These are phyloP conservation scores for Croton laevigatus DNA, from an alignment of 441 rosid genomes.

Conservation along the genomic window DNA sequence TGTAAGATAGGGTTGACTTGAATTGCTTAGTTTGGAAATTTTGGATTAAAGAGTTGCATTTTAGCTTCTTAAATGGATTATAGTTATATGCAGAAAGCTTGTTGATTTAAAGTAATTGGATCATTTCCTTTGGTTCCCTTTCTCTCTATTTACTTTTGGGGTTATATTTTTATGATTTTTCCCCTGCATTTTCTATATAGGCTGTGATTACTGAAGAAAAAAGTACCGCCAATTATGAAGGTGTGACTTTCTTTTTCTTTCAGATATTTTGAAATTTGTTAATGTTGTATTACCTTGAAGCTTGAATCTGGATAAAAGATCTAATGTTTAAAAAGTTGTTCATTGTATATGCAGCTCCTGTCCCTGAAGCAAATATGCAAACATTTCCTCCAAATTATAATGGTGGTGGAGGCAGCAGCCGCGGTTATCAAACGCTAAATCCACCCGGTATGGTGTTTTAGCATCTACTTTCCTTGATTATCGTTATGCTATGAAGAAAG, in stretches of 20 bases:
- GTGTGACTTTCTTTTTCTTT: constrained; percentile 28
- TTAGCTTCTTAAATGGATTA: background rate
- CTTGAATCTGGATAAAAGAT: background rate
- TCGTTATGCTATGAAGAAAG: constrained; percentile 6
- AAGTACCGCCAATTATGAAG: constrained; percentile 44
- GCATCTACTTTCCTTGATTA: constrained; percentile 2
- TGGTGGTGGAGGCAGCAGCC: constrained; percentile 42
- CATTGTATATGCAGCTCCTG: constrained; percentile 46
- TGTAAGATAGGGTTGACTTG: background rate
- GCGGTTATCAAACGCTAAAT: constrained; percentile 71
- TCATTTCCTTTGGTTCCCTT: background rate
- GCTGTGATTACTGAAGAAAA: constrained; percentile 68
- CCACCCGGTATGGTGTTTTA: constrained; percentile 54
- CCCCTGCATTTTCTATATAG: constrained; percentile 31
- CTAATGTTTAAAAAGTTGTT: background rate
- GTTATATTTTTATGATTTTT: background rate
- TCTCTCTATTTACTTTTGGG: background rate
- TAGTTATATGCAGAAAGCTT: background rate
- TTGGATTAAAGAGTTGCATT: background rate
- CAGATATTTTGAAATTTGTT: background rate
- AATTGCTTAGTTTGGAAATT: background rate
- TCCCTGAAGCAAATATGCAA: constrained; percentile 73
- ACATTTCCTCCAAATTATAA: constrained; percentile 57
- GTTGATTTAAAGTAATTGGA: background rate
- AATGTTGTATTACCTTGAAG: background rate